These are phyloP conservation scores for Alternaria sp. DNA, from an alignment of 2,329 filamentous ascomycete species.

Conservation along the genomic window DNA sequence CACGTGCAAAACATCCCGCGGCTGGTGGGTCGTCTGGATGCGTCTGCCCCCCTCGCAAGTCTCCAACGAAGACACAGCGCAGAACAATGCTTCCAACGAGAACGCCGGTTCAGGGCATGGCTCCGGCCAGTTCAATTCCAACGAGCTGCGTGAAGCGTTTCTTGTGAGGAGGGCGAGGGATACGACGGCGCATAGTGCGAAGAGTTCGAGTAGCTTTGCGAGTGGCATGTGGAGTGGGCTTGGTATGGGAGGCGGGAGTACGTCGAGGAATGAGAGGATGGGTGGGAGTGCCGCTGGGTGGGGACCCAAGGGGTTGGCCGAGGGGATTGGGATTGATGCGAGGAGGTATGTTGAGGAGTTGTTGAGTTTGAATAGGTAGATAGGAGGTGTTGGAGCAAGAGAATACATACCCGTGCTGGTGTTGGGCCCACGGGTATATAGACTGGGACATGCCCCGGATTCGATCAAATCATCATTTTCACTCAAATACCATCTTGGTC, in stretches of 20 bases:
- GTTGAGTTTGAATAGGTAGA: slow-evolving; percentile 62
- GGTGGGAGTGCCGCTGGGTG: slow-evolving; percentile 54
- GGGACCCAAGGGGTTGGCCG: slow-evolving; percentile 67
- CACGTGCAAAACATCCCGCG: slow-evolving; percentile 67
- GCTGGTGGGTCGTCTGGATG: slow-evolving; percentile 73
- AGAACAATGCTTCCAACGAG: slow-evolving; percentile 1
- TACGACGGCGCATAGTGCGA: slow-evolving; percentile 1
- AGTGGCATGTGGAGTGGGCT: slow-evolving; percentile 44
- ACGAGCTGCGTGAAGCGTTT: slow-evolving; percentile 51
- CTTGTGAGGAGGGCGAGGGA: slow-evolving; percentile 51
- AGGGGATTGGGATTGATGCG: slow-evolving; percentile 79
- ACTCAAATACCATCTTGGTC: not conserved
- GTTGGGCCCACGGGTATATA: not conserved
- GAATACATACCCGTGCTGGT: not conserved
- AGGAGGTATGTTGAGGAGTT: slow-evolving; percentile 76
- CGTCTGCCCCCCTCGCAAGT: slow-evolving; percentile 51
- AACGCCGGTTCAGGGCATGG: not conserved
- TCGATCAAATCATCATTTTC: not conserved
- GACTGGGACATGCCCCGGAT: not conserved
- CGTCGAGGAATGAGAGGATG: slow-evolving; percentile 30
- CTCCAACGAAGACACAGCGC: slow-evolving; percentile 3
- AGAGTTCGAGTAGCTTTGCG: slow-evolving; percentile 32
- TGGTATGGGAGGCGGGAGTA: slow-evolving; percentile 23
- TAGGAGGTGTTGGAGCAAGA: not conserved
- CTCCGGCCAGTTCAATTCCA: slow-evolving; percentile 31